Evolutionary conservation across 371 early-diverging fungal genomes (phyloP).

Genomic region (Fennellomyces sp.): DNA sequence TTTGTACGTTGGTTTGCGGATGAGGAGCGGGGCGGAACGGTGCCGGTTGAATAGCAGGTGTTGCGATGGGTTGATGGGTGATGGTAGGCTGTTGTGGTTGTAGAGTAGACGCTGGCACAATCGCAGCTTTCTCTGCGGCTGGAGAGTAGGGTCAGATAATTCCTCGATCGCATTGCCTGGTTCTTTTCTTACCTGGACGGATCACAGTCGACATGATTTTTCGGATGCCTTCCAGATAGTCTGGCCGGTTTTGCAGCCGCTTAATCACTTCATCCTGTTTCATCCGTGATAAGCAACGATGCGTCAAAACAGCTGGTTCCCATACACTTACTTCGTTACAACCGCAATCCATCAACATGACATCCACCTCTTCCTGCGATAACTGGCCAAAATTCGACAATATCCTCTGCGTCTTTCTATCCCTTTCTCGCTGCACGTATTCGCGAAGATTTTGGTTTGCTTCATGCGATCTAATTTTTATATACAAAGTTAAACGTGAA

Average conservation of each 20-base stretch:
- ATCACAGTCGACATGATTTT: conserved; percentile 39
- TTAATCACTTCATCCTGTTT: conserved; percentile 67
- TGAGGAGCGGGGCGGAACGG: no score
- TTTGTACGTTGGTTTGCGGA: no score
- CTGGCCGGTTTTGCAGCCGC: conserved; percentile 70
- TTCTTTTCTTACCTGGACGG: background rate
- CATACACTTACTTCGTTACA: conserved; percentile 67
- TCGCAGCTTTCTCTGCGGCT: no score
- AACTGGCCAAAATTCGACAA: conserved; percentile 71
- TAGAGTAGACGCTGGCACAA: no score
- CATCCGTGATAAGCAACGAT: background rate
- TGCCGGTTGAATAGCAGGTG: no score
- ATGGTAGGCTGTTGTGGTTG: no score
- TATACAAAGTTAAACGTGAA: no score
- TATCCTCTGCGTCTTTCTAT: conserved; percentile 47
- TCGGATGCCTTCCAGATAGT: conserved; percentile 69
- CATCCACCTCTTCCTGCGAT: conserved; percentile 75
- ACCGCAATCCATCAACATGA: conserved; percentile 73
- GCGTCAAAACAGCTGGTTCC: background rate
- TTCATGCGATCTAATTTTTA: background rate
- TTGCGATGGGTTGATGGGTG: no score
- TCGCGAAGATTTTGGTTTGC: background rate
- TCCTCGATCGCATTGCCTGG: background rate
- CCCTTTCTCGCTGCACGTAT: conserved; percentile 8
- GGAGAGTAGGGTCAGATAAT: no score